Evolutionary conservation across 1,284 basidiomycete species (phyloP).

Genomic region (Irpex sp.): DNA sequence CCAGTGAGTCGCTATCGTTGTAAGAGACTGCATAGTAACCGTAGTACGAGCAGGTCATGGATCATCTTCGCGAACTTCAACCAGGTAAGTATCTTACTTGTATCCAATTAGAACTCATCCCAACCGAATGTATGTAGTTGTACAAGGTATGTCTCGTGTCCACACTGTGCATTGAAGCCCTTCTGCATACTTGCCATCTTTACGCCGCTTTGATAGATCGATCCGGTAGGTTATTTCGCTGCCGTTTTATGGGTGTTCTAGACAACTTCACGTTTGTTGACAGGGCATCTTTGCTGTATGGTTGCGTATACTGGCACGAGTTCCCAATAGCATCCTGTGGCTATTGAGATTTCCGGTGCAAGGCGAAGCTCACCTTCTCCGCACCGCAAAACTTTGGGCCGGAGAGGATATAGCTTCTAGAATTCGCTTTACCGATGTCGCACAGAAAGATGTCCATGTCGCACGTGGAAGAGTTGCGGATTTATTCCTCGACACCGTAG

Average conservation of each 20-base stretch:
- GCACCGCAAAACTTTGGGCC: slow-evolving; percentile 48
- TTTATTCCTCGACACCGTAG: slow-evolving; percentile 60
- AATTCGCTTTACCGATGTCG: slow-evolving; percentile 57
- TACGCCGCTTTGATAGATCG: slow-evolving; percentile 31
- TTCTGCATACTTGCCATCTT: too few relatives aligned
- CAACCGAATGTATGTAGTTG: slow-evolving; percentile 31
- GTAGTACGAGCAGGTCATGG: slow-evolving; percentile 30
- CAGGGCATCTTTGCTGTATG: slow-evolving; percentile 50
- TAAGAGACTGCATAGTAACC: not conserved
- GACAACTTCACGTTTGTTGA: not conserved
- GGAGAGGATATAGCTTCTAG: slow-evolving; percentile 50
- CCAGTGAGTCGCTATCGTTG: slow-evolving; percentile 28
- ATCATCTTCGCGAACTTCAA: slow-evolving; percentile 66
- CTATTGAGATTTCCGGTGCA: slow-evolving; percentile 56
- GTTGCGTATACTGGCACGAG: slow-evolving; percentile 49
- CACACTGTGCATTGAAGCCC: too few relatives aligned
- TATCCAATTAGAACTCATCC: slow-evolving; percentile 5
- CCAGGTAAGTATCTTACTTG: slow-evolving; percentile 35
- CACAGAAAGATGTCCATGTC: slow-evolving; percentile 51
- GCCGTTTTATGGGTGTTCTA: not conserved
- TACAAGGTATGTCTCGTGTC: slow-evolving; percentile 37
- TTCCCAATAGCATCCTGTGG: slow-evolving; percentile 58
- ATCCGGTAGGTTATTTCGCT: slow-evolving; percentile 35
- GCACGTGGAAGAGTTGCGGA: slow-evolving; percentile 52
- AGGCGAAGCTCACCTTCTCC: slow-evolving; percentile 50